Percentiles rank a stretch among this genome's conserved stretches.
phyloP scores from a whole-genome alignment of 805 yeast species.

The Tetrapisispora iriomotensis region DNA sequence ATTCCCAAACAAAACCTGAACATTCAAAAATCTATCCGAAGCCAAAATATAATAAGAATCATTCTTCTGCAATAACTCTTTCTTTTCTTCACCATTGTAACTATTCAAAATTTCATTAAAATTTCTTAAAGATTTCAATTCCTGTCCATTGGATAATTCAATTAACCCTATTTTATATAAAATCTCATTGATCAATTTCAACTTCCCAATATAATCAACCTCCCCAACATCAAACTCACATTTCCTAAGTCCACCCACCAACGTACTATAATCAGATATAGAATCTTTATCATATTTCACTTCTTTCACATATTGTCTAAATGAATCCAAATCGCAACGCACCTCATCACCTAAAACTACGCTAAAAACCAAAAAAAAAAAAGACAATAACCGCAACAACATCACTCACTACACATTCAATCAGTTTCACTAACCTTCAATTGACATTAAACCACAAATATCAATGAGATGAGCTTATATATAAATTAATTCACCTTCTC shows the following conservation, averaged over 20 bases:
- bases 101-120: constrained; percentile 34
- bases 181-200: constrained; percentile 24
- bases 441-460: no score
- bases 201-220: background rate
- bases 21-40: constrained; percentile 36
- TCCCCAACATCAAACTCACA: background rate
- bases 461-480: no score
- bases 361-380: background rate
- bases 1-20: constrained; percentile 45
- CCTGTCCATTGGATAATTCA: constrained; percentile 48
- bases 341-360: background rate
- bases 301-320: background rate
- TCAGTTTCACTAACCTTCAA: no score
- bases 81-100: background rate
- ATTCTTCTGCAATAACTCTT: background rate
- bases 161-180: constrained; percentile 54
- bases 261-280: background rate
- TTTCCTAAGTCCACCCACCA: background rate
- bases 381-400: background rate
- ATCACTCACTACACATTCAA: no score
- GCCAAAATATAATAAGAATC: constrained; percentile 36
- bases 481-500: no score
- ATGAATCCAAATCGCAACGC: background rate
- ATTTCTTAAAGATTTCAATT: constrained; percentile 41
- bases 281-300: constrained; percentile 1